A percentile compares a stretch with the other conserved stretches of the same genome.
phyloP scores from a whole-genome alignment of 176 grass and related monocot species.

The Melocanna baccifera region DNA sequence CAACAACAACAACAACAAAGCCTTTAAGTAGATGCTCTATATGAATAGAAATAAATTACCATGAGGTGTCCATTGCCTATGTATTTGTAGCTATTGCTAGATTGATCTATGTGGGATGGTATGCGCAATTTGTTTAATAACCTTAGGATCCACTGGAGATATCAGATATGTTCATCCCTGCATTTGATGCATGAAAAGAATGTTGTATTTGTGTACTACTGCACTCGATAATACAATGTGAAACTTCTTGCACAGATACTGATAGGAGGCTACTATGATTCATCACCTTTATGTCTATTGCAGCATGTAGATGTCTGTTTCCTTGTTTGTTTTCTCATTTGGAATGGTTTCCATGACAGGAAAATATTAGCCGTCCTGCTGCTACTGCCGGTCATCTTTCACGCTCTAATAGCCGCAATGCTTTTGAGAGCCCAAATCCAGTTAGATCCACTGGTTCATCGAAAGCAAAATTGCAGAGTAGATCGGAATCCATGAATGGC shows the following conservation, averaged over 20 bases:
- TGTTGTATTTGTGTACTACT: neutral
- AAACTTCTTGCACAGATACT: neutral
- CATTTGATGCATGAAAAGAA: conserved; percentile 2
- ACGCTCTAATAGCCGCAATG: conserved; percentile 56
- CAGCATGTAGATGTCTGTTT: neutral
- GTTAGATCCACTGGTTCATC: conserved; percentile 49
- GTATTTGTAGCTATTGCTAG: neutral
- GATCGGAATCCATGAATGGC: conserved; percentile 59
- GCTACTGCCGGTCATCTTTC: conserved; percentile 46
- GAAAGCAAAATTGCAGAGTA: conserved; percentile 39
- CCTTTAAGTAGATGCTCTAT: neutral
- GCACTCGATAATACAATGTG: neutral
- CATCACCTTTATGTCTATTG: neutral
- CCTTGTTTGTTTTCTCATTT: conserved; percentile 17
- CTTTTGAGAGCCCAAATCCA: conserved; percentile 49
- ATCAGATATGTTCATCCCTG: neutral
- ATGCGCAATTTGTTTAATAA: neutral
- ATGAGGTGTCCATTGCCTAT: neutral
- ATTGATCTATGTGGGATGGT: neutral
- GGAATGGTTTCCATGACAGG: conserved; percentile 47
- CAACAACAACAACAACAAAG: no score
- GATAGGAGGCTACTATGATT: neutral
- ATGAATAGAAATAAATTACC: neutral
- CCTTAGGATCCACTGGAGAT: neutral
- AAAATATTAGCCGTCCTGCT: conserved; percentile 51